A percentile compares a stretch with the other conserved stretches of the same genome.
phyloP scores from a whole-genome alignment of 176 grass and related monocot genomes.

The Rhynchospora tenuis region DNA sequence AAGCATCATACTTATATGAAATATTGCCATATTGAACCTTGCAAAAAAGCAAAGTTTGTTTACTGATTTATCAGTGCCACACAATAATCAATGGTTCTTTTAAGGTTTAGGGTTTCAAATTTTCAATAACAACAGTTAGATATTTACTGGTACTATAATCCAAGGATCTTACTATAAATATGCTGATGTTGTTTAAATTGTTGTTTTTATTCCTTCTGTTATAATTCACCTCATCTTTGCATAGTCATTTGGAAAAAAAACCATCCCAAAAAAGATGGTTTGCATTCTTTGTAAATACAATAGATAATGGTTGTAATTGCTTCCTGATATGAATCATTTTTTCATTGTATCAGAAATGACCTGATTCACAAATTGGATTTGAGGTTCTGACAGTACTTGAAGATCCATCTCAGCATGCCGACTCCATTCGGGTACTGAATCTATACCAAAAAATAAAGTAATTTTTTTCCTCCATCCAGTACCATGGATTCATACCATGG shows the following conservation, averaged over 20 bases:
- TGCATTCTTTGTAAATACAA: not conserved
- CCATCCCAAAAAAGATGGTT: not conserved
- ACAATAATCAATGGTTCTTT: too few species aligned
- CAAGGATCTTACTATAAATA: too few species aligned
- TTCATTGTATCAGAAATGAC: slow-evolving; percentile 29
- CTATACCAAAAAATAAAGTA: slow-evolving; percentile 27
- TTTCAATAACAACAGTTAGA: too few species aligned
- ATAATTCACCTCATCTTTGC: not conserved
- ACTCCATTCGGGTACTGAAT: slow-evolving; percentile 13
- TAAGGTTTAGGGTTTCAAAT: too few species aligned
- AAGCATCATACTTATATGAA: too few species aligned
- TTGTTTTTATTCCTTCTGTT: too few species aligned
- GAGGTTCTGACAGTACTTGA: slow-evolving; percentile 37
- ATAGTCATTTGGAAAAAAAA: not conserved
- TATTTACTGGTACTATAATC: too few species aligned
- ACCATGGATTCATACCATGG: slow-evolving; percentile 32
- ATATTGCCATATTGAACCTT: too few species aligned
- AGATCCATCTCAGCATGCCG: slow-evolving; percentile 50
- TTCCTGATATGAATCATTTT: not conserved
- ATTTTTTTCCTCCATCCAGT: slow-evolving; percentile 53
- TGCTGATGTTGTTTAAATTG: too few species aligned
- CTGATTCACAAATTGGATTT: slow-evolving; percentile 59
- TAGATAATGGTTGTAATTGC: not conserved
- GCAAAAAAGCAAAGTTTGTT: too few species aligned
- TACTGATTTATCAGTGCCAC: too few species aligned